Base-by-base conservation (phyloP, 2,329 filamentous ascomycete species). In the Alternaria sp. region DNA sequence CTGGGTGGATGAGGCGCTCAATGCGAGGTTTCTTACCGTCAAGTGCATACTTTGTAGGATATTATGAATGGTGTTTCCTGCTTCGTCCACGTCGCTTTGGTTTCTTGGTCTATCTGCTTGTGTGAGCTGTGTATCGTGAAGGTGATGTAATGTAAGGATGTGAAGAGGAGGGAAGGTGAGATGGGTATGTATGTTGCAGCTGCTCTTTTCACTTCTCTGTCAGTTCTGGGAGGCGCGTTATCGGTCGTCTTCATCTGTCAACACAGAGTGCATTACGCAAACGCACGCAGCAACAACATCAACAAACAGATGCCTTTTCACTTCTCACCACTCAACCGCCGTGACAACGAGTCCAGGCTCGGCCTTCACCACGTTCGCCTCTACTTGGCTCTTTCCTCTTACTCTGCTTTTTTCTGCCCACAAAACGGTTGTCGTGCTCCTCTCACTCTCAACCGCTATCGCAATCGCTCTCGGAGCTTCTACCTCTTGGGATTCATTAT, bases 41-140 rank as follows among this genome's bases (percentile, higher is more conserved):
- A 53, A 54, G 58, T 66, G 65, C 65, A 67, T 64, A 59, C 53
- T 62, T 36, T 67, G 63, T 66, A 66, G 65, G 65, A 68, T 68
- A 68, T 62, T 58, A 68, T 59, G 62, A 59, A 62, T 36, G 59
- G 55, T 64, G 59, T 62, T 62, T 51, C n/a, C 46, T 56, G 57
- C 40, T 43, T 43, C 6, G 20, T 41, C 7, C 5, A 43, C 32
- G 25, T 32, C 36, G 16, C 4, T n/a, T n/a, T 38, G 16, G 16
- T 38, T 38, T 53, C 36, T 43, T 38, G 14, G 30, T 41, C 1
- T 25, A 3, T 1, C 2, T 41, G 16, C 25, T 12, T 14, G n/a
- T 43, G 4, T 10, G 0, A 18, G 9, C 2, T 3, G 25, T 43
- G 36, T 25, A n/a, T 53, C 6, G 40, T 22, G 51, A 22, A 27